Conservation (phyloP, 2,329 filamentous ascomycete genomes). For the Trichocomaceae sp. region DNA sequence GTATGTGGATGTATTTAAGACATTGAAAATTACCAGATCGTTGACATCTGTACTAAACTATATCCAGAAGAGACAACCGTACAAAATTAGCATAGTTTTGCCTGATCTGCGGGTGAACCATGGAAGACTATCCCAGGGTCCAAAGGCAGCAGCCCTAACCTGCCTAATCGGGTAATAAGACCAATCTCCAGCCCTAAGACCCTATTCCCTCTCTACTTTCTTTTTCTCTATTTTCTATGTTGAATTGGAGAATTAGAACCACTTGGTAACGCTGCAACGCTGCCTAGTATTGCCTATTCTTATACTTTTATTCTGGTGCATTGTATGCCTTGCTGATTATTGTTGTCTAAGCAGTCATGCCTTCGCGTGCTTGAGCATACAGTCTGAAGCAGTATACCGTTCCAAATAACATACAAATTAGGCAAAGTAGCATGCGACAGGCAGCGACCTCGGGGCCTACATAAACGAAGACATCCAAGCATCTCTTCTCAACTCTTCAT, state of each 20-base stretch:
- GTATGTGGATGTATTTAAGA: too few relatives aligned
- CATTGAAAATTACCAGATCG: too few relatives aligned
- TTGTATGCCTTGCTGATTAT: neutral
- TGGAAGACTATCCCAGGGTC: neutral
- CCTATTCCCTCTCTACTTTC: neutral
- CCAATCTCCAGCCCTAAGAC: neutral
- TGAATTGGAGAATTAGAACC: neutral
- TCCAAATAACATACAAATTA: neutral
- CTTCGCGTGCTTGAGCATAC: neutral
- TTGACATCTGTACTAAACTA: neutral
- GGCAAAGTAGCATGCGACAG: neutral
- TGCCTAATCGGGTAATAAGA: neutral
- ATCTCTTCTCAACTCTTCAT: neutral
- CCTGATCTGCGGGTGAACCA: neutral
- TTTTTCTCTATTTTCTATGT: neutral
- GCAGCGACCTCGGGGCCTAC: neutral
- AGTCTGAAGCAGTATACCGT: neutral
- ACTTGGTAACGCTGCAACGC: neutral
- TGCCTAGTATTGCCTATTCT: neutral
- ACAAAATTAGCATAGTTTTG: neutral
- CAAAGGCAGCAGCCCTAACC: neutral
- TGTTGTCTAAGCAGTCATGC: neutral
- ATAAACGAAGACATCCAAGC: neutral
- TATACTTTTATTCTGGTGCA: neutral
- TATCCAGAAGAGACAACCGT: neutral